Conservation (phyloP, 805 yeast species). For the Lachancea quebecensis region DNA sequence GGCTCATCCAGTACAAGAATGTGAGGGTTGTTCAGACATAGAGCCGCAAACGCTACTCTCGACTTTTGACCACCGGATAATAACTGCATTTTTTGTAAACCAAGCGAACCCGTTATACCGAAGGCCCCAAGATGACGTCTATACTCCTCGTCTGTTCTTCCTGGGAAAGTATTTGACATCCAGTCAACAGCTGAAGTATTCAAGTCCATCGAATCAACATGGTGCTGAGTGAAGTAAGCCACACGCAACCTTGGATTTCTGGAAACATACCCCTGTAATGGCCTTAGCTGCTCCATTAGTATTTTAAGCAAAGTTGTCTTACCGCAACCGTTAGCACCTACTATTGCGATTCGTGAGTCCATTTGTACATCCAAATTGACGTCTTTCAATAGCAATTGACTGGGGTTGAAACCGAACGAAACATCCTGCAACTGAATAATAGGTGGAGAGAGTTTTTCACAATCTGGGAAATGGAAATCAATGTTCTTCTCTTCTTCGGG, state of each 20-base stretch:
- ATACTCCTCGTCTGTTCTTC: constrained; percentile 92
- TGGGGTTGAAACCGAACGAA: constrained; percentile 72
- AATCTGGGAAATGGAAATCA: constrained; percentile 90
- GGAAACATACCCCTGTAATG: constrained; percentile 70
- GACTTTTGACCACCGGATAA: constrained; percentile 98
- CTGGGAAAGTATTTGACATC: constrained; percentile 87
- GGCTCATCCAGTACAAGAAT: constrained; percentile 93
- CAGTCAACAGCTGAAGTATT: constrained; percentile 81
- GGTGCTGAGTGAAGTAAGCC: constrained; percentile 98
- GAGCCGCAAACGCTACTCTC: constrained; percentile 95
- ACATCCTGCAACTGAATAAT: constrained; percentile 83
- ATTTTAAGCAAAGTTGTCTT: constrained; percentile 89
- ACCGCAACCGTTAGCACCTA: constrained; percentile 99
- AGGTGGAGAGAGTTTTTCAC: constrained; percentile 89
- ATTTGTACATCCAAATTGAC: constrained; percentile 88
- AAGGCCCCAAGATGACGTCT: constrained; percentile 94
- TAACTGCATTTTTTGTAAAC: constrained; percentile 81
- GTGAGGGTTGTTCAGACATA: constrained; percentile 86
- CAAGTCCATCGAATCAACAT: constrained; percentile 95
- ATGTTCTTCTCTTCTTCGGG: constrained; percentile 88
- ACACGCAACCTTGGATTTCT: constrained; percentile 82
- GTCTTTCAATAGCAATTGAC: constrained; percentile 55
- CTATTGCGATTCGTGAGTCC: constrained; percentile 92
- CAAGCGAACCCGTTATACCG: constrained; percentile 92
- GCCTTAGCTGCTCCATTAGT: constrained; percentile 68